Percentiles rank a stretch among this genome's conserved stretches.
These are phyloP conservation scores for Strobilomyces echinocephalus DNA, from an alignment of 768 basidiomycete genomes.

Conservation along the genomic window DNA sequence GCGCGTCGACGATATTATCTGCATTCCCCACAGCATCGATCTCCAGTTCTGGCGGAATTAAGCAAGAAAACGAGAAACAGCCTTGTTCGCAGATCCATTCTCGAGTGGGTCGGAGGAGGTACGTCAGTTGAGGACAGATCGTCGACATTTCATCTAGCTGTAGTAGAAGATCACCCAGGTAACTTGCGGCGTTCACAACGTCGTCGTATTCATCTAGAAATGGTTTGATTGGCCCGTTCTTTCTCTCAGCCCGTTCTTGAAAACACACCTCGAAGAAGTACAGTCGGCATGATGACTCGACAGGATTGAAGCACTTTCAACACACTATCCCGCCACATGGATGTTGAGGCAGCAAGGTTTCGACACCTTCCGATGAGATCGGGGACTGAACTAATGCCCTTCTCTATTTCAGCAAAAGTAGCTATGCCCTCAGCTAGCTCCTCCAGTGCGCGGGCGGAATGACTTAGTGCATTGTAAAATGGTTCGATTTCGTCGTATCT, in stretches of 20 bases:
- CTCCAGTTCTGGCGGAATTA: neutral
- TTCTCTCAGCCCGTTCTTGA: neutral
- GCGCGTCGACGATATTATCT: constrained; percentile 50
- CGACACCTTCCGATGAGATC: constrained; percentile 28
- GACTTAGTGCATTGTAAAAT: constrained; percentile 16
- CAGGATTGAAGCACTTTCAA: constrained; percentile 15
- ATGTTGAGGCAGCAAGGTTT: constrained; percentile 21
- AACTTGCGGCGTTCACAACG: constrained; percentile 26
- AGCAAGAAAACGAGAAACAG: constrained; percentile 13
- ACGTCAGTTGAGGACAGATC: constrained; percentile 27
- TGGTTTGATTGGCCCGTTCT: neutral
- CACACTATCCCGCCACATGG: constrained; percentile 28
- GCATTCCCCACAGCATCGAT: constrained; percentile 12
- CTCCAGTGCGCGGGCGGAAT: constrained; percentile 29
- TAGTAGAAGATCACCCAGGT: constrained; percentile 20
- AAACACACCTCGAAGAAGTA: constrained; percentile 37
- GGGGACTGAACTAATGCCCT: constrained; percentile 11
- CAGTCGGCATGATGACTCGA: constrained; percentile 22
- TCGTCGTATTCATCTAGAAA: constrained; percentile 34
- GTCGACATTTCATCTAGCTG: constrained; percentile 25
- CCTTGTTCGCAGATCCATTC: constrained; percentile 32
- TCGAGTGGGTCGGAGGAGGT: constrained; percentile 24
- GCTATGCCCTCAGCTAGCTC: constrained; percentile 35
- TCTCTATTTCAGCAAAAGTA: constrained; percentile 32
- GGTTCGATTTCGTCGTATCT: constrained; percentile 10